Base-by-base conservation (phyloP, 306 rosid genomes). In the Cucurbita moschata region DNA sequence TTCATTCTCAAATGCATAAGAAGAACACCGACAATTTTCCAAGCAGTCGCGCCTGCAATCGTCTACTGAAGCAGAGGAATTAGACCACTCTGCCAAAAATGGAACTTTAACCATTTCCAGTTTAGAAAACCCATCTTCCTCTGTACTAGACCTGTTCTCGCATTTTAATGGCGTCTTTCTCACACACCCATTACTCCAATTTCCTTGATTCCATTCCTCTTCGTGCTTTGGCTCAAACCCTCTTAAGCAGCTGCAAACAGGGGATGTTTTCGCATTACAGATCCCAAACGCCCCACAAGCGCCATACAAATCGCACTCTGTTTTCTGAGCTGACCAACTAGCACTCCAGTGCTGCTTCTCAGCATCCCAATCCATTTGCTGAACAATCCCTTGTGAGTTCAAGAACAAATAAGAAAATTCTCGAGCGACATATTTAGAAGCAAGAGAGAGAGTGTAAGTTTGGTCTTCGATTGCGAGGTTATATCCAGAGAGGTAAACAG, bases 121-220 rank as follows among this genome's bases (percentile, higher is more conserved):
- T 10, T 52, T 72, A 1, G 52, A 0, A 80, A 85, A 85, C 1
- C 71, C 82, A 21, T 83, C 92, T 39, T 40, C 59, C 56, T 52
- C 56, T 5, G 1, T 50, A 4, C 16, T 50, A 15, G 54, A 1
- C 15, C 18, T 50, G 19, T 10, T 82, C 26, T 4, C 58, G 71
- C 98, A 90, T 2, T 75, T 80, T 78, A 88, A 70, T 3, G 70
- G 7, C 9, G 64, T 26, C 26, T 14, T 67, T 40, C 84, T 80
- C 69, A 77, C 55, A 59, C 89, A 88, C 47, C 90, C 84, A 47
- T 40, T 60, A 58, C 64, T 19, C 55, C 96, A 92, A 26, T 93
- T 92, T 82, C 98, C 83, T 77, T 82, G 54, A 38, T 63, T 82
- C 96, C 98, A 93, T 0, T 89, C 91, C 40, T 79, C 75, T 50